These are phyloP conservation scores for Ilyonectria robusta DNA, from an alignment of 2,329 filamentous ascomycete species.

Conservation along the genomic window DNA sequence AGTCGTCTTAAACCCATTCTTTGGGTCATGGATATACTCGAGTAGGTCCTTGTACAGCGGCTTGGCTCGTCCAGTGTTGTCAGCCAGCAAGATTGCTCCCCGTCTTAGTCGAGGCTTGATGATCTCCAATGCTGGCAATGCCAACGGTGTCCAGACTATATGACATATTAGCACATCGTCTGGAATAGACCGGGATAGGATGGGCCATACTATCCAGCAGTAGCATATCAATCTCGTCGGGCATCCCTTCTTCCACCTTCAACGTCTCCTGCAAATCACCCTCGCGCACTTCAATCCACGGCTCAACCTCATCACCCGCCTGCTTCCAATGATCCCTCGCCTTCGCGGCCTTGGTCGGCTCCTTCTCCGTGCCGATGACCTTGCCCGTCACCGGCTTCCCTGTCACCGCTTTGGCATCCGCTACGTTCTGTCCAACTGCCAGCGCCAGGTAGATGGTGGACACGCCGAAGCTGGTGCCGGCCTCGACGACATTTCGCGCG, in stretches of 20 bases:
- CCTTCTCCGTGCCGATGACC: constrained; percentile 74
- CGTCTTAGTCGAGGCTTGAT: constrained; percentile 61
- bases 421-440: constrained; percentile 66
- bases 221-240: constrained; percentile 66
- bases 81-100: constrained; percentile 64
- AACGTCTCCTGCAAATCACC: constrained; percentile 71
- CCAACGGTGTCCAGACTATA: constrained; percentile 70
- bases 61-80: constrained; percentile 61
- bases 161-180: constrained; percentile 8
- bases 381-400: constrained; percentile 40
- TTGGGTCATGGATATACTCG: constrained; percentile 59
- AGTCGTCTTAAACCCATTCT: constrained; percentile 63
- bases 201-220: constrained; percentile 72
- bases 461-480: constrained; percentile 74
- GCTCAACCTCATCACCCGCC: constrained; percentile 64
- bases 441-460: constrained; percentile 75
- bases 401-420: constrained; percentile 21
- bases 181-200: background rate
- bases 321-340: constrained; percentile 69
- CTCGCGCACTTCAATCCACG: constrained; percentile 69
- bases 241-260: constrained; percentile 57
- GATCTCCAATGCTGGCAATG: constrained; percentile 66
- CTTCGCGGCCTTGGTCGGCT: constrained; percentile 64
- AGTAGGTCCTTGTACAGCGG: constrained; percentile 64
- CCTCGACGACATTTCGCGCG: constrained; percentile 70